These are phyloP conservation scores for Nicotiana attenuata DNA, from an alignment of 257 asterid genomes.

Conservation along the genomic window DNA sequence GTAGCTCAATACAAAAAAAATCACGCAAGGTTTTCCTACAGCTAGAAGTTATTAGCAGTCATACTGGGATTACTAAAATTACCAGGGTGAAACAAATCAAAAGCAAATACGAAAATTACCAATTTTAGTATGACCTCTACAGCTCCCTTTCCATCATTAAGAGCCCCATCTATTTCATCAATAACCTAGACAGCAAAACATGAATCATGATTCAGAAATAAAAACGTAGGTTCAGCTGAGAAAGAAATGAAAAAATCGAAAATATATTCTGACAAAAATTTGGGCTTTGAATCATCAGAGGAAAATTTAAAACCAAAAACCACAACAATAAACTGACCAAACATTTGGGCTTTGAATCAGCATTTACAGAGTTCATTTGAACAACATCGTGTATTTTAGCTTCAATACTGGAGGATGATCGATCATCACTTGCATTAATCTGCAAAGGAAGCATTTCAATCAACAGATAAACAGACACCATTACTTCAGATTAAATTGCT, in stretches of 20 bases:
- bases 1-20: not conserved
- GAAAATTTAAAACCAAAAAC: not conserved
- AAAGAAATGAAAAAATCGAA: not conserved
- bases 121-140: conserved; percentile 76
- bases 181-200: conserved; percentile 43
- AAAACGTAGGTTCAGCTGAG: not conserved
- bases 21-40: not conserved
- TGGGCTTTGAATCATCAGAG: conserved; percentile 51
- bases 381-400: conserved; percentile 86
- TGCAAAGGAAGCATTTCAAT: conserved; percentile 31
- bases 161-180: conserved; percentile 99
- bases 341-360: conserved; percentile 96
- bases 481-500: not conserved
- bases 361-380: conserved; percentile 85
- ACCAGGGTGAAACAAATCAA: not conserved
- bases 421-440: conserved; percentile 98
- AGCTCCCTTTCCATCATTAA: conserved; percentile 97
- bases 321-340: conserved; percentile 54
- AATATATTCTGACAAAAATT: conserved; percentile 36
- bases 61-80: not conserved
- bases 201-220: not conserved
- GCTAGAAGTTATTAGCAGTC: not conserved
- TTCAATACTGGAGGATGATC: conserved; percentile 77
- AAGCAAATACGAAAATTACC: conserved; percentile 41
- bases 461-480: not conserved